phyloP scores from a whole-genome alignment of 2,329 filamentous ascomycete species.

The Blastomyces emzantsi region DNA sequence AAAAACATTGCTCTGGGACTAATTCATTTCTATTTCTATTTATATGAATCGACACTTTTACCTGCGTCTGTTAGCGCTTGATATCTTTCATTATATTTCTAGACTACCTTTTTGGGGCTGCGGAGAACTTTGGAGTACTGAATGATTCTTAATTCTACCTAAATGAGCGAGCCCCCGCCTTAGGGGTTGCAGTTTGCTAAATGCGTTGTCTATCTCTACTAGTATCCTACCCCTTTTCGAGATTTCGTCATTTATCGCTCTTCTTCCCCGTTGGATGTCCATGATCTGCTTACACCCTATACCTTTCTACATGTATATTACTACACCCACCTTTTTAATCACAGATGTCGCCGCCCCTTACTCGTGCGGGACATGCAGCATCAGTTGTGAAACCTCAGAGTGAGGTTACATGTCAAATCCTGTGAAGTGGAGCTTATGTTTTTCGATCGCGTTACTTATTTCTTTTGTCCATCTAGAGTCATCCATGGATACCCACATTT shows the following conservation, averaged over 20 bases:
- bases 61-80: background rate
- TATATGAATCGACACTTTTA: background rate
- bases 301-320: constrained; percentile 8
- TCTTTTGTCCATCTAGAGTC: background rate
- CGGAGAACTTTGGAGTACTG: background rate
- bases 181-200: background rate
- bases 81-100: background rate
- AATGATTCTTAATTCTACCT: background rate
- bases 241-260: background rate
- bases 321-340: background rate
- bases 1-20: background rate
- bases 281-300: background rate
- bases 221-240: background rate
- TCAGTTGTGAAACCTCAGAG: background rate
- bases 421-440: background rate
- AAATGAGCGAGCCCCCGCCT: background rate
- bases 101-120: background rate
- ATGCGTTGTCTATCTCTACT: background rate
- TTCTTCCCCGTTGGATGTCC: background rate
- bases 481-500: background rate
- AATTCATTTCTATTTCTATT: background rate
- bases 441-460: background rate
- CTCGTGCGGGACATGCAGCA: background rate
- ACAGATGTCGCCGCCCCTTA: background rate
- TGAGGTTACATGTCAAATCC: background rate